Conservation (phyloP, 1,284 basidiomycete species). For the Malassezia restricta region DNA sequence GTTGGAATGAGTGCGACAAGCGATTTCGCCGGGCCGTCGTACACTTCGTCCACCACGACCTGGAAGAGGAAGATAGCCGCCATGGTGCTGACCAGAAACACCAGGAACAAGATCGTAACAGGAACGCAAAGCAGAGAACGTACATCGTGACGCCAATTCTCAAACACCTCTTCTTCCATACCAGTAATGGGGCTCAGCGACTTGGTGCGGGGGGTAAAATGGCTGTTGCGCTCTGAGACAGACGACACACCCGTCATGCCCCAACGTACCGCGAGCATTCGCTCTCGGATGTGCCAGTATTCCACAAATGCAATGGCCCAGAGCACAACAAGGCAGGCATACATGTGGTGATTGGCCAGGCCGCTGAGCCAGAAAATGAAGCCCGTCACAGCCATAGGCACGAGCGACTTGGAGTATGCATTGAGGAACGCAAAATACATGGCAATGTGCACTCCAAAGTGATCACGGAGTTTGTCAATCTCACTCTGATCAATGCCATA, state of each 20-base stretch:
- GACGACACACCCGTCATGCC: conserved; percentile 30
- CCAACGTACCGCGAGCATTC: conserved; percentile 41
- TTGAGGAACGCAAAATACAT: conserved; percentile 44
- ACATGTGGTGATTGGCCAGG: conserved; percentile 24
- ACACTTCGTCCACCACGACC: conserved; percentile 40
- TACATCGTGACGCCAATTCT: conserved; percentile 50
- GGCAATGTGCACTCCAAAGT: conserved; percentile 44
- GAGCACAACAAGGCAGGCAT: conserved; percentile 28
- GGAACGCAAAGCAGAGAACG: conserved; percentile 65
- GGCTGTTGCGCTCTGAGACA: conserved; percentile 23
- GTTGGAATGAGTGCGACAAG: conserved; percentile 68
- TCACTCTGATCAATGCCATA: conserved; percentile 26
- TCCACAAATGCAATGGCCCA: conserved; percentile 40
- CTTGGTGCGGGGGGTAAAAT: conserved; percentile 27
- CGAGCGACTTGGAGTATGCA: conserved; percentile 36
- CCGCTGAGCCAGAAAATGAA: conserved; percentile 29
- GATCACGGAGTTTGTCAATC: conserved; percentile 35
- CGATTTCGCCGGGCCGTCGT: conserved; percentile 70
- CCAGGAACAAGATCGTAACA: conserved; percentile 64
- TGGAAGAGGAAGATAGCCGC: conserved; percentile 46
- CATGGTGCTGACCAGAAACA: conserved; percentile 53
- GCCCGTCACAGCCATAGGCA: conserved; percentile 27
- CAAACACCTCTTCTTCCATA: conserved; percentile 39
- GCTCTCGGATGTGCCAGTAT: conserved; percentile 40
- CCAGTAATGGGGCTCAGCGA: conserved; percentile 31